These are phyloP conservation scores for Filobasidium wieringae DNA, from an alignment of 768 basidiomycete species.

Conservation along the genomic window DNA sequence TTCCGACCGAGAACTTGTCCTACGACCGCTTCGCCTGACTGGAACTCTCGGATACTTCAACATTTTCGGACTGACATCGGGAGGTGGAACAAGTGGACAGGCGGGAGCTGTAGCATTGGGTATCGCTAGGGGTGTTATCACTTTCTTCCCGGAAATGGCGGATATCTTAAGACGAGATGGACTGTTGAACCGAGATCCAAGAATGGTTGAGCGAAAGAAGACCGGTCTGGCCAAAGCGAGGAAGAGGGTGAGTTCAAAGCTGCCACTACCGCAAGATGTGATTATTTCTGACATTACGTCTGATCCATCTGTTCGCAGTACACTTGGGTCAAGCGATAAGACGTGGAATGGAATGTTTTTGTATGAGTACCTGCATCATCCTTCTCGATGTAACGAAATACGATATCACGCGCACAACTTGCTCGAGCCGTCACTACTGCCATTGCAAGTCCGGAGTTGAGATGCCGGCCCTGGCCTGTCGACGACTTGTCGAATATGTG, in stretches of 20 bases:
- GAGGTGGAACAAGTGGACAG: conserved; percentile 85
- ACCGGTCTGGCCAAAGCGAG: conserved; percentile 83
- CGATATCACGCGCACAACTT: too few species aligned
- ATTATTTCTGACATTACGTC: conserved; percentile 5
- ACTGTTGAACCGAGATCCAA: conserved; percentile 76
- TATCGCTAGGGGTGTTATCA: conserved; percentile 39
- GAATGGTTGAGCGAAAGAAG: conserved; percentile 98
- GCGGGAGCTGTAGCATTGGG: conserved; percentile 65
- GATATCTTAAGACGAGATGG: conserved; percentile 64
- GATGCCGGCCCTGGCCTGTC: too few species aligned
- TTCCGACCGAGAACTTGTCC: conserved; percentile 65
- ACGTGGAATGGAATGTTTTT: too few species aligned
- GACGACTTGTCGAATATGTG: too few species aligned
- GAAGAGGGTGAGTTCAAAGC: conserved; percentile 57
- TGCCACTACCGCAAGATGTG: background rate
- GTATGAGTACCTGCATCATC: too few species aligned
- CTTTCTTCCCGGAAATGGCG: conserved; percentile 57
- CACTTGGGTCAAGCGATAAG: conserved; percentile 89
- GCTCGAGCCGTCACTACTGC: too few species aligned
- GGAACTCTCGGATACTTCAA: conserved; percentile 77
- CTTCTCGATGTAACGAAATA: too few species aligned
- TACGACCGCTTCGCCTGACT: conserved; percentile 72
- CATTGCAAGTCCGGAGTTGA: too few species aligned
- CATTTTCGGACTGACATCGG: conserved; percentile 57
- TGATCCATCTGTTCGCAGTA: conserved; percentile 45